Percentiles rank a stretch among this genome's conserved stretches.
Conservation (phyloP, 2,329 filamentous ascomycete genomes). For the Reticulascus tulasneorum region DNA sequence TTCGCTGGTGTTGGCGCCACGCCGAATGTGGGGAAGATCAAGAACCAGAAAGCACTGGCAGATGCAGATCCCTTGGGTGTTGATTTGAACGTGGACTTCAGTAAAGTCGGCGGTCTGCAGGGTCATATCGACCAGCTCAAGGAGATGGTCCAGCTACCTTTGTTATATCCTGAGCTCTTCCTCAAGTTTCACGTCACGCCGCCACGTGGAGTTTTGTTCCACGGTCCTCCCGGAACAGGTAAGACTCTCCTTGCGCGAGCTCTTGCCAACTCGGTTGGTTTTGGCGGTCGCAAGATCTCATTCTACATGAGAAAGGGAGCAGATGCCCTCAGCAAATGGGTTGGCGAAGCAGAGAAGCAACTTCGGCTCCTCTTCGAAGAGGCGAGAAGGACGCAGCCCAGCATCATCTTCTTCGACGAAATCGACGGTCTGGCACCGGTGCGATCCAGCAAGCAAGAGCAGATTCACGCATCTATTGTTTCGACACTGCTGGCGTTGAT, state of each 20-base stretch:
- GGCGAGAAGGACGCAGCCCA: conserved; percentile 90
- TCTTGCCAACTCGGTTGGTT: conserved; percentile 83
- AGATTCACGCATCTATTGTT: conserved; percentile 97
- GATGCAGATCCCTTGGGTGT: conserved; percentile 94
- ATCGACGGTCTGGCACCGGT: conserved; percentile 96
- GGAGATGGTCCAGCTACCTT: conserved; percentile 93
- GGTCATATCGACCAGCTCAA: conserved; percentile 96
- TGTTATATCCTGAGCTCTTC: conserved; percentile 94
- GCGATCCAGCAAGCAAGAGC: conserved; percentile 95
- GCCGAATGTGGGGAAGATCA: conserved; percentile 87
- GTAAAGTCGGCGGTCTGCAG: conserved; percentile 86
- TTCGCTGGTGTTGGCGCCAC: conserved; percentile 42
- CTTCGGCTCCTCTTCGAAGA: conserved; percentile 92
- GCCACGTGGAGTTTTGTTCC: conserved; percentile 90
- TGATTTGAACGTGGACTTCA: conserved; percentile 88
- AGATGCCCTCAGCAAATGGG: conserved; percentile 97
- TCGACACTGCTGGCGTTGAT: conserved; percentile 90
- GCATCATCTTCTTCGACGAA: conserved; percentile 99
- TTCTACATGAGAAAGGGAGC: conserved; percentile 99
- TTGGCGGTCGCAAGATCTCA: conserved; percentile 88
- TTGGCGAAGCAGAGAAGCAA: conserved; percentile 95
- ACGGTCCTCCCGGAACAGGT: conserved; percentile 94
- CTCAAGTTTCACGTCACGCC: conserved; percentile 87
- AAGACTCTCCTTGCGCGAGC: conserved; percentile 95
- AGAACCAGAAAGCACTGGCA: conserved; percentile 85